Conservation (phyloP, 2,329 filamentous ascomycete genomes). For the Macrophomina phaseolina region DNA sequence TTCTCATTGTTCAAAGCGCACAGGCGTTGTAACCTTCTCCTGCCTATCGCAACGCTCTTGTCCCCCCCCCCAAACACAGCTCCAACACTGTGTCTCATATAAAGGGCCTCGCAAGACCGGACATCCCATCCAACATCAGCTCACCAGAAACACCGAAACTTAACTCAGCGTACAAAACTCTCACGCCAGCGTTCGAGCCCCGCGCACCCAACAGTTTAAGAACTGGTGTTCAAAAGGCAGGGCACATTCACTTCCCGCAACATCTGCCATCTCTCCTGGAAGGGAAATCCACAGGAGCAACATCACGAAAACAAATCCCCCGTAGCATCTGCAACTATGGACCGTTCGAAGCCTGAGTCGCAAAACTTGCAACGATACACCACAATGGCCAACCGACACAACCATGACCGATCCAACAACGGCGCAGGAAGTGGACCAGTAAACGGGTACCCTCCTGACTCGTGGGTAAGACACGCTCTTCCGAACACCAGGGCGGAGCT, state of each 20-base stretch:
- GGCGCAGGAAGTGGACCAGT: neutral
- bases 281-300: neutral
- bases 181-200: neutral
- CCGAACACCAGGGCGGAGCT: neutral
- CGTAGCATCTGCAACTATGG: neutral
- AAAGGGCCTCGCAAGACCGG: neutral
- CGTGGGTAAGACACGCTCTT: neutral
- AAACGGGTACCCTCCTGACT: neutral
- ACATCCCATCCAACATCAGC: neutral
- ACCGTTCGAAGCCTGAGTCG: neutral
- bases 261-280: neutral
- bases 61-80: neutral
- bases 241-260: neutral
- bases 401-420: neutral
- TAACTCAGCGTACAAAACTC: conserved; percentile 2
- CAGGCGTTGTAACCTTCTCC: neutral
- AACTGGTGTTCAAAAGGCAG: neutral
- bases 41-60: neutral
- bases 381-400: neutral
- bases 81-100: neutral
- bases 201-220: neutral
- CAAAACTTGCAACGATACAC: neutral
- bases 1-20: neutral
- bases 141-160: neutral
- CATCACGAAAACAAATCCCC: neutral